Evolutionary conservation across 441 rosid species (phyloP), one percentile per base, ranked within the genome.

Genomic region (Croton laevigatus): DNA sequence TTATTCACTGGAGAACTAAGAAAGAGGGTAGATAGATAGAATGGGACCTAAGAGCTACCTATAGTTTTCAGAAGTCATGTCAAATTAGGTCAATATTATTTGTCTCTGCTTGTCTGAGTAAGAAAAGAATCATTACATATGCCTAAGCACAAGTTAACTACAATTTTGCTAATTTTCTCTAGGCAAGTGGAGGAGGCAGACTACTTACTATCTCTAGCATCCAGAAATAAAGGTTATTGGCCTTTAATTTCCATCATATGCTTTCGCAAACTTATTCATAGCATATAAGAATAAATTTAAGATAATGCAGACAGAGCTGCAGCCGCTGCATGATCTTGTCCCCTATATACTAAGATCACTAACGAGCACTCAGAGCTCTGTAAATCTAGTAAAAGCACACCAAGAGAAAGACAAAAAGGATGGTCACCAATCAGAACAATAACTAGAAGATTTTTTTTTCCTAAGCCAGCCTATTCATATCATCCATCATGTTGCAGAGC

Each of bases 141-240:
- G 51, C 51, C 32, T 27, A 23, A 55, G 59, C 20, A 55, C 12
- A 23, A 10, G 32, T 11, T 55, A 10, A 11, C 32, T 22, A 27
- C 32, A 27, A 27, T 27, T 27, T 27, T 27, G 32, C 36, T 8
- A 22, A 22, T 55, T 20, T 55, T 0, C 59, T 63, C 4, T 11
- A 42, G 66, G 52, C 10, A 62, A 63, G 67, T 13, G 37, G 42
- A 63, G 3, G 3, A 20, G 67, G 37, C 53, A 63, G 40, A 59
- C 20, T n/a, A n/a, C n/a, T n/a, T n/a, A n/a, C n/a, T 2, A 59
- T 59, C 44, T 44, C 34, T 20, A 40, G 19, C 52, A 62, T 44
- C n/a, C 12, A 45, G 23, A 10, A n/a, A 40, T 36, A 22, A 46
- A 38, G 48, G 60, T 52, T 27, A 45, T 40, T 17, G 8, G 16